Evolutionary conservation across 2,329 filamentous ascomycete genomes (phyloP), one percentile per base, ranked within the genome.

Genomic region (Arthroderma sp.): DNA sequence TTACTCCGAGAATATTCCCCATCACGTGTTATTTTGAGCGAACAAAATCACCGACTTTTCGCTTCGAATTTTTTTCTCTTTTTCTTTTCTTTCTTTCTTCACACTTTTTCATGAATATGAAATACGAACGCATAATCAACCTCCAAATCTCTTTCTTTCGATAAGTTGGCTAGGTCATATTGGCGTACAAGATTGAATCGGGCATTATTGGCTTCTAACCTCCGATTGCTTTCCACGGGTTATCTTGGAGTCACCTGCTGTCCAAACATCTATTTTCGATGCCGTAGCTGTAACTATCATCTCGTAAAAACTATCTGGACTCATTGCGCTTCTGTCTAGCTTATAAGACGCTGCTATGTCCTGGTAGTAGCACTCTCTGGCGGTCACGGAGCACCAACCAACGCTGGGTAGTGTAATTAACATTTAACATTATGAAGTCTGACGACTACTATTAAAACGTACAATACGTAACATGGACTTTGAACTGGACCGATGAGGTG

Each of bases 141-240:
- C 65, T 66, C 63, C 65, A 66, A 56, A 22, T 60, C 57, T 59
- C 58, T 50, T 36, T 42, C 46, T 37, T 41, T 50, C 55, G 53
- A 66, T 64, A 64, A 64, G 60, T 62, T 68, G 63, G 64, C 50
- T 55, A 59, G 65, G 65, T 68, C 65, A 68, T 68, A 68, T 68
- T 68, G 64, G 65, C 65, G 65, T 62, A 66, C 65, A 56, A 67
- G 64, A 68, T 51, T 54, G 55, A 65, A 46, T 42, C 43, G 36
- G 31, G 38, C 29, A 10, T 37, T 29, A 31, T 49, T 34, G 44
- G 36, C 33, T 38, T 44, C 42, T 32, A 46, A 47, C 22, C 43
- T 48, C 48, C 44, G 32, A 34, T 34, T 9, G 32, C 54, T 58
- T 51, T 48, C 54, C 51, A 50, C 51, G 51, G 51, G 53, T 55